These are phyloP conservation scores for Centella asiatica DNA, from an alignment of 129 eudicot genomes.

Conservation along the genomic window DNA sequence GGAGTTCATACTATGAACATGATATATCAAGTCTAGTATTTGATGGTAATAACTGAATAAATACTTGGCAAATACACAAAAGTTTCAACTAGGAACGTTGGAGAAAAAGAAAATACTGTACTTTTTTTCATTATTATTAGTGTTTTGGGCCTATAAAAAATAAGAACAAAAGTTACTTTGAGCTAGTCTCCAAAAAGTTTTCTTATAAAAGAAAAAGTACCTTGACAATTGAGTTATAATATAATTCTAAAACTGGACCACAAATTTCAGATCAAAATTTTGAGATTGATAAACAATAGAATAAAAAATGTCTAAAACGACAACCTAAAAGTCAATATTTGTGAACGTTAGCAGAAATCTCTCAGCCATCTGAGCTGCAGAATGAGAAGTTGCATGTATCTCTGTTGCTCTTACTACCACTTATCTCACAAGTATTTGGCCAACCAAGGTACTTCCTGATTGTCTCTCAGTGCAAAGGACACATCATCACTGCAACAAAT, in stretches of 20 bases:
- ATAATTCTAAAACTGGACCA: too few relatives aligned
- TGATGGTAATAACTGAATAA: too few relatives aligned
- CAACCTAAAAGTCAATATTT: too few relatives aligned
- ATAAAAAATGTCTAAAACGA: background rate
- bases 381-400: background rate
- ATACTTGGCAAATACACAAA: too few relatives aligned
- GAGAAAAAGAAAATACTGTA: too few relatives aligned
- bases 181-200: background rate
- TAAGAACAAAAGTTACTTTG: too few relatives aligned
- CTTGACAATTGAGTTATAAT: background rate
- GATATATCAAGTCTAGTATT: too few relatives aligned
- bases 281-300: background rate
- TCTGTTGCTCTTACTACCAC: too few relatives aligned
- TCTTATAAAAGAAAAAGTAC: background rate
- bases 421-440: conserved; percentile 55
- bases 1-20: too few relatives aligned
- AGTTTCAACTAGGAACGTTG: too few relatives aligned
- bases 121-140: too few relatives aligned
- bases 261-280: background rate
- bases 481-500: conserved; percentile 79
- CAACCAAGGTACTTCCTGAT: conserved; percentile 86
- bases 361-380: background rate
- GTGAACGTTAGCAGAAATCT: background rate
- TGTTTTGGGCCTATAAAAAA: too few relatives aligned
- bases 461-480: conserved; percentile 83